Percentiles rank a stretch among this genome's conserved stretches.
phyloP scores from a whole-genome alignment of 345 rosid genomes.

The Noccaea bulbosa region DNA sequence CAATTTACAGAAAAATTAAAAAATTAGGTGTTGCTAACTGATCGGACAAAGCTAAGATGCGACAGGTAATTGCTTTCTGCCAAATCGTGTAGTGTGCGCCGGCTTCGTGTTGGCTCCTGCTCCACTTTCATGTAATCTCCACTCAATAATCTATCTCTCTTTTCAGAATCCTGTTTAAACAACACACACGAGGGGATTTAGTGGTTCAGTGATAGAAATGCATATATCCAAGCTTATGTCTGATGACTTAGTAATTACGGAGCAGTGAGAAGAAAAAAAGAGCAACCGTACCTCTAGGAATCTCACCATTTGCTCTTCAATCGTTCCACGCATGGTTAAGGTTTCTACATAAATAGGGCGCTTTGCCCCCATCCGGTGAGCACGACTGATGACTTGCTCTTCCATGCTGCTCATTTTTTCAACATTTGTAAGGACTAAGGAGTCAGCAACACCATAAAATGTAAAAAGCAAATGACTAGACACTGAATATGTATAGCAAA shows the following conservation, averaged over 20 bases:
- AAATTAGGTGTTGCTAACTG: constrained; percentile 33
- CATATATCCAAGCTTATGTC: constrained; percentile 3
- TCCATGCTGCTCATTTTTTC: constrained; percentile 66
- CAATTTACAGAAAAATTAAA: not conserved
- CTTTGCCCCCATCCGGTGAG: constrained; percentile 92
- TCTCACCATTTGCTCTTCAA: constrained; percentile 90
- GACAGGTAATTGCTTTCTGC: constrained; percentile 83
- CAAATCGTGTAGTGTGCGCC: constrained; percentile 82
- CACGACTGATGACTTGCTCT: constrained; percentile 95
- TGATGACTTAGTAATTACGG: constrained; percentile 11
- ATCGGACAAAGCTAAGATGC: constrained; percentile 67
- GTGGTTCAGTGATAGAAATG: constrained; percentile 16
- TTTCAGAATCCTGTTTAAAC: constrained; percentile 64
- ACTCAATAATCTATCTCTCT: constrained; percentile 55
- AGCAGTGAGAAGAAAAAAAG: not conserved
- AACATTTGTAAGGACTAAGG: not conserved
- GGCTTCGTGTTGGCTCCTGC: constrained; percentile 46
- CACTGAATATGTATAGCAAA: constrained; percentile 1
- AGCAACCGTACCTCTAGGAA: constrained; percentile 66
- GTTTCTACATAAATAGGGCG: constrained; percentile 89
- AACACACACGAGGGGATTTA: constrained; percentile 17
- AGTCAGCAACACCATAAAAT: constrained; percentile 25
- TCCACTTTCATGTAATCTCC: constrained; percentile 53
- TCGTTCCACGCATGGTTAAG: constrained; percentile 86
- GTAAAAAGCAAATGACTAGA: constrained; percentile 9